Conservation (phyloP, 116 monocot genomes). For the Cymodocea nodosa region DNA sequence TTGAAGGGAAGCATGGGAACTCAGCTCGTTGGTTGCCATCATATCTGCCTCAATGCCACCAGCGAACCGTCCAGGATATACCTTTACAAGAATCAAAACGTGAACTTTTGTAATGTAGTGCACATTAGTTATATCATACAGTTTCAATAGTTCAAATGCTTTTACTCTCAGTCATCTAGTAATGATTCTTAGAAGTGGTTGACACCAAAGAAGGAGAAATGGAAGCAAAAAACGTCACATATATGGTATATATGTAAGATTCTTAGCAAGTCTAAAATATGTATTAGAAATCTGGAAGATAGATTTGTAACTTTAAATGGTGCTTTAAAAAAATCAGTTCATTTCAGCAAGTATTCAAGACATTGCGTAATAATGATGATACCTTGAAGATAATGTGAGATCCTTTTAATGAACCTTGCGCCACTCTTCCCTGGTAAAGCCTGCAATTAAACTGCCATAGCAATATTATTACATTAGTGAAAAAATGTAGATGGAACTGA, state of each 20-base stretch:
- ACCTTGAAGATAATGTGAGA: constrained; percentile 73
- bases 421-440: constrained; percentile 88
- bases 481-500: constrained; percentile 5
- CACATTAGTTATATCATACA: neutral
- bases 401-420: constrained; percentile 56
- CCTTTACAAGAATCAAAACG: constrained; percentile 20
- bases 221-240: no score
- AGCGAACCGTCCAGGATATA: constrained; percentile 79
- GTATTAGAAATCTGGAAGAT: no score
- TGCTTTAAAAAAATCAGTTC: neutral
- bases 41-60: constrained; percentile 85
- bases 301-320: no score
- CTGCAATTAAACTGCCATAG: constrained; percentile 55
- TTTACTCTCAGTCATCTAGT: neutral
- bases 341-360: neutral
- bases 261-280: no score
- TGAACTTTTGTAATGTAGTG: neutral
- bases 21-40: constrained; percentile 93
- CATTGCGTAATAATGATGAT: neutral
- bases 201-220: no score
- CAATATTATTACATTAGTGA: constrained; percentile 32
- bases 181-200: no score
- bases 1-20: constrained; percentile 70
- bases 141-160: neutral
- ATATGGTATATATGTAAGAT: no score